Percentiles rank a stretch among this genome's conserved stretches.
Conservation (phyloP, 495 filamentous ascomycete genomes). For the Neurospora sp. region DNA sequence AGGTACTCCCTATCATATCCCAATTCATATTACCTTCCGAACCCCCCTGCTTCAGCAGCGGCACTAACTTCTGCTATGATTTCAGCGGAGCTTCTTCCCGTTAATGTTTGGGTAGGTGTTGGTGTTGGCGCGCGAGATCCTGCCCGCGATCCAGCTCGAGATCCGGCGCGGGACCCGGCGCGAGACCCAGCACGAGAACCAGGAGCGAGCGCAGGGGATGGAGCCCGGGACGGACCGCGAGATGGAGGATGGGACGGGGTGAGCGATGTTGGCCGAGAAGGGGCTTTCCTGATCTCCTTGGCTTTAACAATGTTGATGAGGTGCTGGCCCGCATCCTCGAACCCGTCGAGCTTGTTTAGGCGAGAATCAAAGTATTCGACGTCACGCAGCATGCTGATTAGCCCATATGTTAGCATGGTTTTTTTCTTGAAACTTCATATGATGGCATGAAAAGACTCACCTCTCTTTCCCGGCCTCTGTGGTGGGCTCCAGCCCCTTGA, state of each 20-base stretch:
- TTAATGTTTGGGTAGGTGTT: neutral
- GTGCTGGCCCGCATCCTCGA: constrained; percentile 56
- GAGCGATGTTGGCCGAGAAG: neutral
- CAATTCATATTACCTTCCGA: neutral
- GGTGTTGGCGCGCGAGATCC: neutral
- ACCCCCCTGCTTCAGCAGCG: neutral
- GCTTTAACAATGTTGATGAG: constrained; percentile 56
- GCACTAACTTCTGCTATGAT: neutral
- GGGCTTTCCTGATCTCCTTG: constrained; percentile 38
- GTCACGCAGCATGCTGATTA: constrained; percentile 64
- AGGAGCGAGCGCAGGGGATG: neutral
- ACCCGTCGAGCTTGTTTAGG: constrained; percentile 71
- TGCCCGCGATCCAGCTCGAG: neutral
- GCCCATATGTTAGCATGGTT: constrained; percentile 8
- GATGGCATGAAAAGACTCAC: constrained; percentile 36
- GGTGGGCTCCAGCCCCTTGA: constrained; percentile 53
- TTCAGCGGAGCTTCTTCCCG: neutral
- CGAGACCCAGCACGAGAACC: neutral
- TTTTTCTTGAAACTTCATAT: neutral
- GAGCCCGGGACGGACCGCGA: neutral
- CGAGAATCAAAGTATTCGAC: constrained; percentile 63
- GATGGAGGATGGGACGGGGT: neutral
- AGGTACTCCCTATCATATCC: neutral
- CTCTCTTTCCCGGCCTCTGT: constrained; percentile 59
- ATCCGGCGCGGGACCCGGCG: neutral